phyloP scores from a whole-genome alignment of 1,284 basidiomycete genomes.

The Volvariella surrecta region DNA sequence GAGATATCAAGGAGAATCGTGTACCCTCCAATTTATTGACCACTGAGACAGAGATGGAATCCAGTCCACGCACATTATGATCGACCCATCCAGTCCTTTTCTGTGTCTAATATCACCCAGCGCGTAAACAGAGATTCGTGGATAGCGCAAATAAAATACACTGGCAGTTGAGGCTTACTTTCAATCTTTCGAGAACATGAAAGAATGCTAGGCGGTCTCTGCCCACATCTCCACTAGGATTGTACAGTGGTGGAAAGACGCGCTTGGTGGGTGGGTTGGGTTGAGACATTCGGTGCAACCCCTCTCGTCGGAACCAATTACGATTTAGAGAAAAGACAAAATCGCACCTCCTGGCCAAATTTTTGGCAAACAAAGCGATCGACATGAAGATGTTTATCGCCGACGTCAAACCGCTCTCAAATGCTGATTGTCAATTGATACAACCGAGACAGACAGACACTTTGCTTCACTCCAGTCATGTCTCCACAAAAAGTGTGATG shows the following conservation, averaged over 20 bases:
- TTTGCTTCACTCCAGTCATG: background rate
- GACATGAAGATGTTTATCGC: no score
- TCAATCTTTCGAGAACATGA: conserved; percentile 80
- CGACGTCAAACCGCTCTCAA: no score
- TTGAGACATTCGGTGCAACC: no score
- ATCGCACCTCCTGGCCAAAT: no score
- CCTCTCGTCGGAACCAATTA: no score
- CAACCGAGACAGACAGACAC: conserved; percentile 12
- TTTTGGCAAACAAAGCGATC: no score
- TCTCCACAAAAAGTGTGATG: background rate
- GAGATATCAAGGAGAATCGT: background rate
- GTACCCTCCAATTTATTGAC: background rate
- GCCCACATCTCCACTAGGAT: conserved; percentile 44
- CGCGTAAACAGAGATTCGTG: background rate
- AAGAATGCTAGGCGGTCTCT: conserved; percentile 80
- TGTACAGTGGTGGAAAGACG: conserved; percentile 45
- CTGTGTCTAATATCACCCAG: conserved; percentile 80
- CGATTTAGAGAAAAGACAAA: no score
- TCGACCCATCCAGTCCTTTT: conserved; percentile 94
- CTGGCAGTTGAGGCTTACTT: conserved; percentile 40
- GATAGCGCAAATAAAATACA: background rate
- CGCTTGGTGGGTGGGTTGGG: conserved; percentile 8
- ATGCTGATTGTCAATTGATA: no score
- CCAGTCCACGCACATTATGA: conserved; percentile 50
- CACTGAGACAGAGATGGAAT: background rate